These are phyloP conservation scores for Beverwykella pulmonaria DNA, from an alignment of 495 filamentous ascomycete genomes.

Conservation along the genomic window DNA sequence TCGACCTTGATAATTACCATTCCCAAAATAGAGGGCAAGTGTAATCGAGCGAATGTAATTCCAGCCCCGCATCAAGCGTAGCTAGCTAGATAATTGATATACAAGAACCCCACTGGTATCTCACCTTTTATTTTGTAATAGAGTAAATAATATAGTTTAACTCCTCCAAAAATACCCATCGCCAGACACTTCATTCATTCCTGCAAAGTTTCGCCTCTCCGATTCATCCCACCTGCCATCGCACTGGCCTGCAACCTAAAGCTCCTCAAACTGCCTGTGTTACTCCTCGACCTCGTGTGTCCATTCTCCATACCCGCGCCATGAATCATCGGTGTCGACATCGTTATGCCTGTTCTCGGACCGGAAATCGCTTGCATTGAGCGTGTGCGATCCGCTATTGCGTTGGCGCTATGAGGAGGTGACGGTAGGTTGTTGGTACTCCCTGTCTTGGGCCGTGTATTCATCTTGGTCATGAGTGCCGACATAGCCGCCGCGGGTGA, in stretches of 20 bases:
- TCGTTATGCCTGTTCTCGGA: not conserved
- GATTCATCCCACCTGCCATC: conserved; percentile 5
- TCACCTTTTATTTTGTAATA: not conserved
- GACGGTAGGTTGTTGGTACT: not conserved
- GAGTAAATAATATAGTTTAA: not conserved
- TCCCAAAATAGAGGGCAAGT: no score
- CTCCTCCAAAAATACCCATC: no score
- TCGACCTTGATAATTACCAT: no score
- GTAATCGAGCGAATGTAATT: conserved; percentile 8
- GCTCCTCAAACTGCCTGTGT: not conserved
- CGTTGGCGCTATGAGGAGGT: conserved; percentile 5
- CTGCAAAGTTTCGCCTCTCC: not conserved
- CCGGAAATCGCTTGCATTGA: not conserved
- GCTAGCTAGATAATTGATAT: not conserved
- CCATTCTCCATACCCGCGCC: not conserved
- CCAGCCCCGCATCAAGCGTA: conserved; percentile 2
- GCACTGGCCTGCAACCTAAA: conserved; percentile 12
- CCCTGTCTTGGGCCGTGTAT: not conserved
- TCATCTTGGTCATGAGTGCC: conserved; percentile 7
- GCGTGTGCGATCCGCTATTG: not conserved
- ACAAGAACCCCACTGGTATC: conserved; percentile 2
- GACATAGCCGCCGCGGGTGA: conserved; percentile 4
- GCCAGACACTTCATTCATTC: no score
- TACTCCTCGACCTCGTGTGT: not conserved
- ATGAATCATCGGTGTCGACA: not conserved